Conservation (phyloP, 176 grass and related monocot species). For the Elaeis guineensis region DNA sequence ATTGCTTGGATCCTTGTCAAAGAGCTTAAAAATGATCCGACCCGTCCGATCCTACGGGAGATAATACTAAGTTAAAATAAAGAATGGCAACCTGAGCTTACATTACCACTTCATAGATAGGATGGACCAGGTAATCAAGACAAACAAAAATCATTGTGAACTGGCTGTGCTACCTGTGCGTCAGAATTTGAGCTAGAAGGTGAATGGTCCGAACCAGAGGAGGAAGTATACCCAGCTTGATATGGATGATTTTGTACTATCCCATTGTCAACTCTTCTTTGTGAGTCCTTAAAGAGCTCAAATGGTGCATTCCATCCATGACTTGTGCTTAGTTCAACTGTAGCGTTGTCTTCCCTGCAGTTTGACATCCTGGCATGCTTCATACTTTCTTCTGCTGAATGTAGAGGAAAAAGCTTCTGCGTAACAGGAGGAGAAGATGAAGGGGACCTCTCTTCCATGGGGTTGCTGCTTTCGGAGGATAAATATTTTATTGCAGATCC, state of each 20-base stretch:
- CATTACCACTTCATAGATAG: too few relatives aligned
- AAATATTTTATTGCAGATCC: constrained; percentile 74
- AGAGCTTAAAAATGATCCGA: constrained; percentile 94
- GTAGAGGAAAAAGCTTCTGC: constrained; percentile 79
- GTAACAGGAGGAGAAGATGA: constrained; percentile 81
- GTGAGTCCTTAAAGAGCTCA: constrained; percentile 57
- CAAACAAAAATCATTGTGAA: not conserved
- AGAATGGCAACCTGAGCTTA: too few relatives aligned
- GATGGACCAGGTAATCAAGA: not conserved
- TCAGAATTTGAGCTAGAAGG: constrained; percentile 95
- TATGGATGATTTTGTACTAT: constrained; percentile 37
- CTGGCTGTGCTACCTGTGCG: constrained; percentile 49
- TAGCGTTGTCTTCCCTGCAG: constrained; percentile 54
- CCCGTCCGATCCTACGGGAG: constrained; percentile 77
- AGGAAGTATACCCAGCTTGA: constrained; percentile 57
- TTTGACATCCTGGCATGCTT: constrained; percentile 31
- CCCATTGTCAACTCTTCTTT: constrained; percentile 39
- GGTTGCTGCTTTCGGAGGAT: constrained; percentile 96
- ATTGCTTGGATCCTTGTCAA: constrained; percentile 88
- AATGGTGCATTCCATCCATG: constrained; percentile 43
- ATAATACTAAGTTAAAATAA: constrained; percentile 2
- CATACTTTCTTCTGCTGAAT: constrained; percentile 36
- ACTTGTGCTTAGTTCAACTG: constrained; percentile 69
- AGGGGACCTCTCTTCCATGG: constrained; percentile 82
- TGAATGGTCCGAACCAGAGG: constrained; percentile 89